These are phyloP conservation scores for Phylloporus rhodoxanthus DNA, from an alignment of 768 basidiomycete species.

Conservation along the genomic window DNA sequence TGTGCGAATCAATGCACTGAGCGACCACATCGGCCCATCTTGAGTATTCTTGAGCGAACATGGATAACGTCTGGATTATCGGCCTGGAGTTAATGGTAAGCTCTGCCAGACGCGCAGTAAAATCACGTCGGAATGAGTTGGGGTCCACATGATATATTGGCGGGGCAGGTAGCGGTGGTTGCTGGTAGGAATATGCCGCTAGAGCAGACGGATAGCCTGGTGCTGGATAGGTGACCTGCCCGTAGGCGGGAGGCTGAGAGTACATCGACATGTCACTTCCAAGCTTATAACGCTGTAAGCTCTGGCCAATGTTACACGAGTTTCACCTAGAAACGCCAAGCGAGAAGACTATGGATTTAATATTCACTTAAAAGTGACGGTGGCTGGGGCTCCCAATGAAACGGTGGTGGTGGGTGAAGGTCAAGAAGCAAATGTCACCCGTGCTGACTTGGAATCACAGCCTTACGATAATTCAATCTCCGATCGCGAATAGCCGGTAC, in stretches of 20 bases:
- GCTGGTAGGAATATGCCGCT: slow-evolving; percentile 44
- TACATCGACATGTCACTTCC: slow-evolving; percentile 54
- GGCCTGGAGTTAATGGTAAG: slow-evolving; percentile 94
- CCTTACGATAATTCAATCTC: slow-evolving; percentile 31
- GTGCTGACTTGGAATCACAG: slow-evolving; percentile 22
- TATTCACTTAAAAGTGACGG: slow-evolving; percentile 46
- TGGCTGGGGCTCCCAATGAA: slow-evolving; percentile 33
- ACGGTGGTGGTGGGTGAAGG: slow-evolving; percentile 44
- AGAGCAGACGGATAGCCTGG: slow-evolving; percentile 43
- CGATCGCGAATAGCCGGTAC: slow-evolving; percentile 29
- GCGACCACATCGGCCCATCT: slow-evolving; percentile 76
- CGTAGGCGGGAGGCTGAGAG: slow-evolving; percentile 53
- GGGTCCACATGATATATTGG: slow-evolving; percentile 55
- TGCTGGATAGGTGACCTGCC: slow-evolving; percentile 49
- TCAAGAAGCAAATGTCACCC: slow-evolving; percentile 31
- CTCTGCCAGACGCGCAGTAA: slow-evolving; percentile 61
- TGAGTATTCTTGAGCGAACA: slow-evolving; percentile 83
- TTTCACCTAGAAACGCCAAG: slow-evolving; percentile 30
- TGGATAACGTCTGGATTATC: slow-evolving; percentile 87
- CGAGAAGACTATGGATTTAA: slow-evolving; percentile 36
- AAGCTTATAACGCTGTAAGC: slow-evolving; percentile 33
- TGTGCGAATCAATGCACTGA: slow-evolving; percentile 78
- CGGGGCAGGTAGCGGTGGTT: slow-evolving; percentile 37
- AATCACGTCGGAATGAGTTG: slow-evolving; percentile 73
- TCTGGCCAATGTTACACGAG: slow-evolving; percentile 30